Base-by-base conservation (phyloP, 208 protist species). In the Acanthamoeba castellanii region DNA sequence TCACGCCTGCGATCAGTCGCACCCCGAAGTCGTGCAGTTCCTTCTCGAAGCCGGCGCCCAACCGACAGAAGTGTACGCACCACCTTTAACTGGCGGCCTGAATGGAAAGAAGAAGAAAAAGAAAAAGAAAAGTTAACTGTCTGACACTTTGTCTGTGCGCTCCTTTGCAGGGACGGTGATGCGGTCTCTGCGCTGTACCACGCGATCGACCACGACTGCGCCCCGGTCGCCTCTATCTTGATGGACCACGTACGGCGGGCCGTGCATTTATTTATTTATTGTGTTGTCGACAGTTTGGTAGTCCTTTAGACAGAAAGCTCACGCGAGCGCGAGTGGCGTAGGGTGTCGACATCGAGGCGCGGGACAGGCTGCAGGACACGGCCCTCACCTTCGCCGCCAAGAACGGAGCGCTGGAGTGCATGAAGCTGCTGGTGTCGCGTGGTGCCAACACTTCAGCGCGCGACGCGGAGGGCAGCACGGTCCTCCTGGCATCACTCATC, bases 321-420 rank as follows among this genome's bases (percentile, higher is more conserved):
- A 76, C n/a, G n/a, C 20, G 59, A 66, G 59, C 14, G 59, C 59
- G 59, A 16, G 59, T 27, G 59, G 59, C 59, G 25, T 66, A 66
- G 78, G 78, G 78, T n/a, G 78, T 61, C n/a, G 47, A 87, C n/a
- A 42, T 87, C 27, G 78, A 87, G 20, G 11, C 5, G 3, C 16
- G 78, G 25, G 78, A 87, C 50, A 87, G 22, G 52, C 47, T 87
- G 47, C 45, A 37, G 27, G 78, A 87, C 78, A 87, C 78, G 42
- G 47, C 78, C 8, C 42, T 87, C 47, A 87, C 78, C 11, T 87
- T 87, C 22, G 78, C 78, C 6, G 78, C 78, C 50, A 87, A 87
- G 52, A 87, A 87, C 47, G 78, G 78, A 6, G 78, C 78, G 8
- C 78, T 87, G 9, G 78, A 87, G 42, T 87, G 78, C 78, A 87